A percentile compares a stretch with the other conserved stretches of the same genome.
Evolutionary conservation across 2,329 filamentous ascomycete genomes (phyloP).

Genomic region (Neopestalotiopsis clavispora): DNA sequence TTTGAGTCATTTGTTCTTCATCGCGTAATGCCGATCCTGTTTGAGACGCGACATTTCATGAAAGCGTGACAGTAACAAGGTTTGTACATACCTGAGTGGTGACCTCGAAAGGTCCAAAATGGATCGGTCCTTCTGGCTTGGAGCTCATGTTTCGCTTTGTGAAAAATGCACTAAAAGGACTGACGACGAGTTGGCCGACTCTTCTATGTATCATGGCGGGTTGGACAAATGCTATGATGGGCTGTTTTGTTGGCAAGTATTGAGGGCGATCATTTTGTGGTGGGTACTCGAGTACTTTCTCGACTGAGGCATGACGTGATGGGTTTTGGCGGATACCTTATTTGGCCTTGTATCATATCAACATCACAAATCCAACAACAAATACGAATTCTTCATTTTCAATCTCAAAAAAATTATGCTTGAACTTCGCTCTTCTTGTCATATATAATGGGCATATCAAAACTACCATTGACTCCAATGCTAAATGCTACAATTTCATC

Average conservation of each 20-base stretch:
- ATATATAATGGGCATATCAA: neutral
- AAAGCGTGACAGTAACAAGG: no score
- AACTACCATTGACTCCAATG: slow-evolving; percentile 2
- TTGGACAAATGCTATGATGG: neutral
- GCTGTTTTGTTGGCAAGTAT: neutral
- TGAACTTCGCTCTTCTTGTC: neutral
- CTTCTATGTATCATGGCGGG: slow-evolving; percentile 24
- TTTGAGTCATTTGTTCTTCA: neutral
- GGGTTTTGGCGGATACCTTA: neutral
- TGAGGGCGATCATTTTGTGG: neutral
- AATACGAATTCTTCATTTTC: neutral
- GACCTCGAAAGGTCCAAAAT: slow-evolving; percentile 79
- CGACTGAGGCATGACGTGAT: slow-evolving; percentile 7
- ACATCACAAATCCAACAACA: neutral
- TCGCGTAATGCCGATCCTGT: no score
- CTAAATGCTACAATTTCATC: slow-evolving; percentile 6
- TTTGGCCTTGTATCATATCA: neutral
- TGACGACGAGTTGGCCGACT: slow-evolving; percentile 17
- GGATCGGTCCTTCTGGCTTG: slow-evolving; percentile 43
- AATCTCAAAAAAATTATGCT: neutral
- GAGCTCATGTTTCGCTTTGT: slow-evolving; percentile 22
- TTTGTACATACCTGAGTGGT: slow-evolving; percentile 65
- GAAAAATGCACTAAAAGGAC: slow-evolving; percentile 15
- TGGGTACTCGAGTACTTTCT: neutral
- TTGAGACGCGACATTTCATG: no score